Evolutionary conservation across 495 filamentous ascomycete genomes (phyloP), one percentile per base, ranked within the genome.

Genomic region (Diplogelasinospora grovesii): DNA sequence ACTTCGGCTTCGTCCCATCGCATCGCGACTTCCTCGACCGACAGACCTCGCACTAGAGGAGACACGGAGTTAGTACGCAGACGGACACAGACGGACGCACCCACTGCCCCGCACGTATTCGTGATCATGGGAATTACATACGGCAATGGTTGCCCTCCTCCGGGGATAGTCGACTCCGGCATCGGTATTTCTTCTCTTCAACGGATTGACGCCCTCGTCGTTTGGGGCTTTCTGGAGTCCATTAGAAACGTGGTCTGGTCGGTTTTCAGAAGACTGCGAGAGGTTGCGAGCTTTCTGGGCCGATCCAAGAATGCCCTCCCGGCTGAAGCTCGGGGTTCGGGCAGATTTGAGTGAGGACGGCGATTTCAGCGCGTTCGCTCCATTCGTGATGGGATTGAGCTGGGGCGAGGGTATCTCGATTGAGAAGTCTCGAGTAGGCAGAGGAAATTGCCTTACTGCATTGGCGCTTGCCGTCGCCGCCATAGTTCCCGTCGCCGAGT

Each of bases 1-100:
- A 90, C 60, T 86, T 87, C 10, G 85, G 85, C 42, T 85, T 79
- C 6, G 74, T 81, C n/a, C 85, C 85, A 54, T 89, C 85, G 57
- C 85, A 90, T 56, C 83, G 72, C 36, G 85, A 88, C 60, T 90
- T 89, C 43, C 85, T 74, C 25, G 84, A 82, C 21, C 85, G 83
- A 53, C 85, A 90, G 39, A 89, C 85, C 57, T 90, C 85, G 65
- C 85, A 90, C 80, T 87, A 54, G 42, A 39, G 34, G 47, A 38
- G 13, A 14, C 18, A 25, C 49, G n/a, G n/a, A 31, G 56, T 63
- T 48, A 66, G 57, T 45, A 49, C 31, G 36, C 44, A 44, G 21
- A 15, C 19, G 22, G 18, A 19, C 19, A 22, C 43, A 19, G 24
- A 9, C 8, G 20, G 19, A n/a, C n/a, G n/a, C n/a, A n/a, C n/a